Evolutionary conservation across 2,329 filamentous ascomycete species (phyloP).

Genomic region (Aspergillus hiratsukae): DNA sequence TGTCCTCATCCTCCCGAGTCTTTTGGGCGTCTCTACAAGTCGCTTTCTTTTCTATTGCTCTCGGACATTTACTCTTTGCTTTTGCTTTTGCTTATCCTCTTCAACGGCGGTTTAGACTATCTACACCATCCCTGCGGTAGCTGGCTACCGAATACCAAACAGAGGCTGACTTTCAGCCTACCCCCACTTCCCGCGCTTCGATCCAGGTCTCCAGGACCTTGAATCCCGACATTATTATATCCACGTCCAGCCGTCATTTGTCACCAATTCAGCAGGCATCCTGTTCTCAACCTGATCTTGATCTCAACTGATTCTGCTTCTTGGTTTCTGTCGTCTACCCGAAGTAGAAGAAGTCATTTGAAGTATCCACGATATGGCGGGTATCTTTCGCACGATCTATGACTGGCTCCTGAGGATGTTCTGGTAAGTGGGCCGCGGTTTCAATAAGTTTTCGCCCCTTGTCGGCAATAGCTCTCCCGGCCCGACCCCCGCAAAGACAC

Average conservation of each 20-base stretch:
- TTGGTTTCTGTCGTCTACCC: neutral
- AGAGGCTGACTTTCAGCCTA: neutral
- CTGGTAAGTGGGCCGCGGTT: conserved; percentile 62
- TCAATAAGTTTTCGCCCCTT: conserved; percentile 16
- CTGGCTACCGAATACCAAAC: neutral
- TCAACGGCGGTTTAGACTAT: neutral
- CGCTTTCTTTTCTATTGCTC: neutral
- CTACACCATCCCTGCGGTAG: neutral
- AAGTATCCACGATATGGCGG: conserved; percentile 62
- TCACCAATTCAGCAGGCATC: neutral
- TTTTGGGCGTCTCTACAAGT: neutral
- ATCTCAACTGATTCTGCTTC: neutral
- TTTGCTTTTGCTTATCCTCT: neutral
- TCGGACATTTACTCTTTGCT: neutral
- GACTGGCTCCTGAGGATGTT: conserved; percentile 98
- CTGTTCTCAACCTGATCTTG: neutral
- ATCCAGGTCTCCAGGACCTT: neutral
- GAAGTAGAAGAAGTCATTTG: neutral
- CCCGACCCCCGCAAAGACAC: conserved; percentile 30
- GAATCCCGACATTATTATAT: neutral
- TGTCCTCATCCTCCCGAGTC: neutral
- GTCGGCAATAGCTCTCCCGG: conserved; percentile 25
- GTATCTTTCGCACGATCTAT: conserved; percentile 89
- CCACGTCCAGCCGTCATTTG: neutral
- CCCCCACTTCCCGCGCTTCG: neutral